Base-by-base conservation (phyloP, 2,329 filamentous ascomycete species). In the Fusarium liriodendri region DNA sequence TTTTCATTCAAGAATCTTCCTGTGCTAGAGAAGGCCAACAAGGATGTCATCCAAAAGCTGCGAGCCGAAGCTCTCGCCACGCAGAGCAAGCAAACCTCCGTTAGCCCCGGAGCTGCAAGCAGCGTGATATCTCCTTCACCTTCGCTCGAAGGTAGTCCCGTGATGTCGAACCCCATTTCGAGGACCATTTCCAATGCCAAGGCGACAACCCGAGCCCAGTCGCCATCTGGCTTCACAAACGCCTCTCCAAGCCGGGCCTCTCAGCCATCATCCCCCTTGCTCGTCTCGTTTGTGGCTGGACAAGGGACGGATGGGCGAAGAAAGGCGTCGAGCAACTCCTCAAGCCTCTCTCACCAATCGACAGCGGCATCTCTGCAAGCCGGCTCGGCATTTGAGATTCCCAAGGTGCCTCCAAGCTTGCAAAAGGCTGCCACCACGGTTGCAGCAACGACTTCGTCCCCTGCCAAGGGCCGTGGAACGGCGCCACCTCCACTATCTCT, bases 1-100 rank as follows among this genome's bases (percentile, higher is more conserved):
- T 99, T 99, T 83, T 91, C 95, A 42, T 99, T 98, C 87, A 99
- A 99, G 85, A 99, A 99, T 78, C 85, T 99, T 58, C 95, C 96
- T 0, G 96, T 98, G 22, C 87, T 99, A 20, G 97, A 98, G 79
- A 98, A 98, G 82, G 97, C 97, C 64, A 99, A 99, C 84, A 99
- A 99, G 81, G 97, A 99, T 78, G 95, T 98, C 33, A 98, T 99
- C 35, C 95, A 98, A 78, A 98, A 98, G 82, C 87, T 99, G 66
- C 92, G 95, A 13, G 95, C 95, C 25, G 95, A 98, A 82, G 95
- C 97, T 4, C 88, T 98, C 85, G 95, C 90, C 4, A 84, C 87
- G 2, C 90, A 92, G 75, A 89, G 82, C 78, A 91, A 92, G 78
- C 83, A 84, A 37, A 81, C 85, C 6, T 80, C 82, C 5, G 78